These are phyloP conservation scores for Rhodotorula sp. DNA, from an alignment of 1,284 basidiomycete species.

Conservation along the genomic window DNA sequence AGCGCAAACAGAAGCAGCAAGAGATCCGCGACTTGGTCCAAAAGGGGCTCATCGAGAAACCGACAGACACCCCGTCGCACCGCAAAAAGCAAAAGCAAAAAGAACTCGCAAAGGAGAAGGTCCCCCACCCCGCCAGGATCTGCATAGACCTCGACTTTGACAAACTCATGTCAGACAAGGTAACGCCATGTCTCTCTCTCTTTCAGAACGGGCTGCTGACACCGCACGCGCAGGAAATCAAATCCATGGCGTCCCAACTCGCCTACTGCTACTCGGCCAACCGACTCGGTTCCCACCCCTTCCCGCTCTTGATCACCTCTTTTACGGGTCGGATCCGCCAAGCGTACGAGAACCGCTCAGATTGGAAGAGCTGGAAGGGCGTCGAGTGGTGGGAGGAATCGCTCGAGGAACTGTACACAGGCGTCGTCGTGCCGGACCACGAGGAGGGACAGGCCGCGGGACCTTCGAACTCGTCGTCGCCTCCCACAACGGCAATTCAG, in stretches of 20 bases:
- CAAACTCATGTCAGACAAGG: constrained; percentile 85
- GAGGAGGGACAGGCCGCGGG: too few relatives aligned
- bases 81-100: constrained; percentile 54
- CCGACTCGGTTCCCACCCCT: constrained; percentile 67
- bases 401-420: constrained; percentile 66
- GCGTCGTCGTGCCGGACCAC: neutral
- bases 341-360: constrained; percentile 67
- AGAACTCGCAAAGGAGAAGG: constrained; percentile 49
- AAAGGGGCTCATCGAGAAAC: constrained; percentile 37
- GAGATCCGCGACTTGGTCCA: constrained; percentile 52
- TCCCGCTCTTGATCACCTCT: constrained; percentile 75
- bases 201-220: neutral
- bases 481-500: neutral
- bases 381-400: constrained; percentile 76
- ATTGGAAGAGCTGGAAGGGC: constrained; percentile 75
- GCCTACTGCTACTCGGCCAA: constrained; percentile 86
- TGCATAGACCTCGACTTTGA: constrained; percentile 94
- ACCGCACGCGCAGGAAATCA: constrained; percentile 77
- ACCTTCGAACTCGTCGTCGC: too few relatives aligned
- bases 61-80: constrained; percentile 42
- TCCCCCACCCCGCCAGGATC: constrained; percentile 62
- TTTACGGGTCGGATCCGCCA: constrained; percentile 67
- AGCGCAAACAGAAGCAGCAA: constrained; percentile 58
- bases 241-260: constrained; percentile 81
- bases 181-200: too few relatives aligned